These are phyloP conservation scores for Calonectria pteridis DNA, from an alignment of 2,329 filamentous ascomycete genomes.

Conservation along the genomic window DNA sequence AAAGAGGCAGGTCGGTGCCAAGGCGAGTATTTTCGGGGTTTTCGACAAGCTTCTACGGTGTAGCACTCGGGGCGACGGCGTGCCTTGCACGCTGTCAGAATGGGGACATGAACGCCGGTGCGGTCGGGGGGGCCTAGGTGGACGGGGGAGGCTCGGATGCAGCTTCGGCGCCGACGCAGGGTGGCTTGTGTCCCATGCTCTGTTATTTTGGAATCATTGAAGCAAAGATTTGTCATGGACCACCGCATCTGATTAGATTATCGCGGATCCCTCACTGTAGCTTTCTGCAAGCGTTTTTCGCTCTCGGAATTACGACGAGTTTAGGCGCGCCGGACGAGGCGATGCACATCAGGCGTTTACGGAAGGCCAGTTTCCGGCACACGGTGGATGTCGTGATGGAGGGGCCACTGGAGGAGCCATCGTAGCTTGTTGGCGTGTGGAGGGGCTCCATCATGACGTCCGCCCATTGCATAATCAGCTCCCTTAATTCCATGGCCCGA, in stretches of 20 bases:
- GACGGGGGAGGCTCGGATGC: slow-evolving; percentile 35
- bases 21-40: not conserved
- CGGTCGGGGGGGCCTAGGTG: slow-evolving; percentile 15
- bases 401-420: not conserved
- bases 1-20: not conserved
- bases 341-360: slow-evolving; percentile 16
- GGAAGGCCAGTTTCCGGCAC: slow-evolving; percentile 16
- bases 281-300: not conserved
- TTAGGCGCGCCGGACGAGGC: slow-evolving; percentile 6
- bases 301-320: not conserved
- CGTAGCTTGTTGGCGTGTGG: slow-evolving; percentile 2
- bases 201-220: slow-evolving; percentile 16
- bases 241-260: slow-evolving; percentile 42
- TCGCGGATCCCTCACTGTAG: not conserved
- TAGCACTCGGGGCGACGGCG: slow-evolving; percentile 11
- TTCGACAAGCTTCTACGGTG: slow-evolving; percentile 4
- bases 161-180: slow-evolving; percentile 36
- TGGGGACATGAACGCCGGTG: slow-evolving; percentile 5
- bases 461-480: not conserved
- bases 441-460: slow-evolving; percentile 7
- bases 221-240: slow-evolving; percentile 38
- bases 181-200: slow-evolving; percentile 6
- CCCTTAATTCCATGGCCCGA: not conserved
- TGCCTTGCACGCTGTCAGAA: not conserved
- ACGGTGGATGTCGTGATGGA: not conserved